These are phyloP conservation scores for Spergularia azorica DNA, from an alignment of 179 eudicot species.

Conservation along the genomic window DNA sequence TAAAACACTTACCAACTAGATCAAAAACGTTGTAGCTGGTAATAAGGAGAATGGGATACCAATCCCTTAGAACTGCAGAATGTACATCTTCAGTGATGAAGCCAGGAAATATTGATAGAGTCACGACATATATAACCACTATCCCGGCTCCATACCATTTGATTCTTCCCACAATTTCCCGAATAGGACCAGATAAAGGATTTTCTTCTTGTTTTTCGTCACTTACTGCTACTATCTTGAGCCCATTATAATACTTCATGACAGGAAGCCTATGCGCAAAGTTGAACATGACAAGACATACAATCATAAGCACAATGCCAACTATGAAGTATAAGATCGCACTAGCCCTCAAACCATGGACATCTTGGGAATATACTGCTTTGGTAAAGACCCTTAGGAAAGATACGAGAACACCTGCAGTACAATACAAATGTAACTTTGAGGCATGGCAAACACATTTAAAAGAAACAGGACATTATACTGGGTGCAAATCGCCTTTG, in stretches of 20 bases:
- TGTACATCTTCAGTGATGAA: conserved; percentile 82
- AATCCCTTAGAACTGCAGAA: conserved; percentile 60
- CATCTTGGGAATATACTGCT: conserved; percentile 68
- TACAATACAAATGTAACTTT: neutral
- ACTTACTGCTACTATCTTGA: conserved; percentile 49
- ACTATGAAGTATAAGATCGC: conserved; percentile 74
- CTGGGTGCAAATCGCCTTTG: neutral
- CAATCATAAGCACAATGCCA: conserved; percentile 62
- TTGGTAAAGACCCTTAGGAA: conserved; percentile 67
- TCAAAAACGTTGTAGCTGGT: conserved; percentile 73
- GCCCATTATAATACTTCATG: conserved; percentile 60
- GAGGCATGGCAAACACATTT: neutral
- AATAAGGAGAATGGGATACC: conserved; percentile 72
- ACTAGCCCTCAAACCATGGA: conserved; percentile 64
- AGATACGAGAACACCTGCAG: conserved; percentile 78
- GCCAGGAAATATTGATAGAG: conserved; percentile 76
- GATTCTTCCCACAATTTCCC: conserved; percentile 56
- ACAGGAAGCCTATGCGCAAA: conserved; percentile 66
- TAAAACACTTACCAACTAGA: conserved; percentile 69
- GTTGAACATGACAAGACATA: conserved; percentile 64
- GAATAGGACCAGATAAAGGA: conserved; percentile 40
- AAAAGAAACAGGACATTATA: neutral
- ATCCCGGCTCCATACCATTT: conserved; percentile 68
- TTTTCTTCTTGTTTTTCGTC: conserved; percentile 55
- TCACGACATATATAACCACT: conserved; percentile 53